These are phyloP conservation scores for Leishmania braziliensis DNA, from an alignment of 208 protist species.

Conservation along the genomic window DNA sequence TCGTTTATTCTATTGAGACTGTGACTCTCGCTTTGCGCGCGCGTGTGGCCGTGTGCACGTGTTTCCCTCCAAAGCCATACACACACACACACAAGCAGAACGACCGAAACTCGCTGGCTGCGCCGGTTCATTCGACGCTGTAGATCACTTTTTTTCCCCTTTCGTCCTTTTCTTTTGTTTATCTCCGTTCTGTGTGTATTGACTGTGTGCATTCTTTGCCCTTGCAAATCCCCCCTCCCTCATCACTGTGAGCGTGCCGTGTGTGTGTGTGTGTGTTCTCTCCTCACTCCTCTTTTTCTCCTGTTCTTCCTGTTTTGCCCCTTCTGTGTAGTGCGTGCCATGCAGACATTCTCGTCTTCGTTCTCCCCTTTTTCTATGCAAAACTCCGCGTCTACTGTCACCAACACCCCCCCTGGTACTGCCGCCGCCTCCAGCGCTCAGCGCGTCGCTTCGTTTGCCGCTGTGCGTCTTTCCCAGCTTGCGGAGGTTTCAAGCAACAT, in stretches of 20 bases:
- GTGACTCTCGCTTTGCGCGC: neutral
- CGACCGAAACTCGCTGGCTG: neutral
- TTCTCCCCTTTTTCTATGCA: neutral
- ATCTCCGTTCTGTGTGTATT: neutral
- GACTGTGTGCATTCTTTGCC: neutral
- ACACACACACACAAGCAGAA: neutral
- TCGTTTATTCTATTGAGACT: neutral
- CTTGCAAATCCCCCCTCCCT: neutral
- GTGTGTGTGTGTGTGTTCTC: neutral
- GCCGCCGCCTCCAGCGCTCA: neutral
- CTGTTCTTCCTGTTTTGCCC: conserved; percentile 2
- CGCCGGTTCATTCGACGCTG: neutral
- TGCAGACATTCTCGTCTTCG: neutral
- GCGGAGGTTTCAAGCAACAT: neutral
- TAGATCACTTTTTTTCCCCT: neutral
- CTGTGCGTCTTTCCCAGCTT: neutral
- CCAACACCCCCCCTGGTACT: neutral
- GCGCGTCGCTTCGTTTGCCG: neutral
- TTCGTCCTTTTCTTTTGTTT: neutral
- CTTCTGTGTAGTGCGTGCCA: neutral
- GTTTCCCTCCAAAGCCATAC: neutral
- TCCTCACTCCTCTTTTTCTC: conserved; percentile 11
- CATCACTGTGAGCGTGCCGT: neutral
- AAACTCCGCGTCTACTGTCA: neutral
- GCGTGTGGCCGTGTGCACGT: neutral